Base-by-base conservation (phyloP, 306 rosid genomes). In the Canavalia ensiformis region DNA sequence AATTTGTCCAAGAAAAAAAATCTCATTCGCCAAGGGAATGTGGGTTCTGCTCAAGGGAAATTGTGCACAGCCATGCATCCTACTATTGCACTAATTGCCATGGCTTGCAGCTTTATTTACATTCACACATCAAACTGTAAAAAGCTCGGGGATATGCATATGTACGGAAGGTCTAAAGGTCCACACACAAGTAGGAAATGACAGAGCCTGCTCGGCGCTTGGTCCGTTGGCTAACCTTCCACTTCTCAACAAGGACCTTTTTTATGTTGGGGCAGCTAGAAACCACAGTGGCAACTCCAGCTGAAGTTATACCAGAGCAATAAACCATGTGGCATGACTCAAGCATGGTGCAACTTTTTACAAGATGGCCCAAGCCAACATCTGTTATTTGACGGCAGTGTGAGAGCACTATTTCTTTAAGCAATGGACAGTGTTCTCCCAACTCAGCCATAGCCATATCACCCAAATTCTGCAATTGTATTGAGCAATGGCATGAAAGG, bases 341-440 rank as follows among this genome's bases (percentile, higher is more conserved):
- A 9, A 95, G 89, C 85, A 88, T 74, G 50, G 84, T 76, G 88
- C 97, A 95, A 54, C 85, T 66, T 73, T 78, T 90, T 54, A 90
- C 98, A 51, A 93, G 95, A 87, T 93, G 94, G 67, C 87, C 75
- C 69, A 95, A 18, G 39, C 99, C 99, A 29, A 87, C 93, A 55
- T 95, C 98, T n/a, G 93, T 91, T 86, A 95, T 88, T 85, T 84
- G 93, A 57, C 92, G 95, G 90, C 99, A 95, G 85, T 91, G 96
- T 6, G 98, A 95, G 52, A 95, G 86, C 56, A 93, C 91, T 65
- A 93, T 73, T 50, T 95, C 97, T 77, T 84, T 90, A 31, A 95
- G 92, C 74, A 89, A 69, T 46, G 93, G 93, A 80, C 98, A 95
- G 74, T 91, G 88, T 86, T 93, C 92, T 71, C 99, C 99, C 81